Evolutionary conservation across 2,329 filamentous ascomycete species (phyloP).

Genomic region (Paraphoma sp.): DNA sequence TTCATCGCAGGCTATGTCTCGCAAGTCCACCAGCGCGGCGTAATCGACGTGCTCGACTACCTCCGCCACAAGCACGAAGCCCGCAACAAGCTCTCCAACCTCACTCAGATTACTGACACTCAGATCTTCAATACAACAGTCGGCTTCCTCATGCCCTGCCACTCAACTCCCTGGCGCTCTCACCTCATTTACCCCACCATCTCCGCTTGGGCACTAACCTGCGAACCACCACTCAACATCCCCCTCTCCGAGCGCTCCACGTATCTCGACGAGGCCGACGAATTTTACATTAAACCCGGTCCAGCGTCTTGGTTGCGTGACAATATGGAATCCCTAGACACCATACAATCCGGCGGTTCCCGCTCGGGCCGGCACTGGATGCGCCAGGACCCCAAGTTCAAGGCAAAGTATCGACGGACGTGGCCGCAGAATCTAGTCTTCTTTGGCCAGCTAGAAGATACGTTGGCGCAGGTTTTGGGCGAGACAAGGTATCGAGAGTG

Average conservation of each 20-base stretch:
- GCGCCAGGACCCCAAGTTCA: slow-evolving; percentile 27
- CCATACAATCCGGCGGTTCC: slow-evolving; percentile 23
- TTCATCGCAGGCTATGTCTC: slow-evolving; percentile 76
- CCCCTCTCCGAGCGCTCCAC: slow-evolving; percentile 64
- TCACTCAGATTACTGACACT: slow-evolving; percentile 48
- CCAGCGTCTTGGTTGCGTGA: slow-evolving; percentile 47
- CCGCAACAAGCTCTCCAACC: slow-evolving; percentile 28
- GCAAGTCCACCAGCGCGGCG: slow-evolving; percentile 77
- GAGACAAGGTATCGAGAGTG: slow-evolving; percentile 62
- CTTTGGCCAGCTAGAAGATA: slow-evolving; percentile 64
- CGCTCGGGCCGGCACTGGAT: slow-evolving; percentile 33
- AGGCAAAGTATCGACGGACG: slow-evolving; percentile 19
- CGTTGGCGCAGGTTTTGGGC: slow-evolving; percentile 52
- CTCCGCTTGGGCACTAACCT: slow-evolving; percentile 82
- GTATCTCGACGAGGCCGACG: slow-evolving; percentile 90
- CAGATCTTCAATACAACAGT: slow-evolving; percentile 54
- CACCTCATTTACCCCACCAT: slow-evolving; percentile 79
- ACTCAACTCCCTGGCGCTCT: slow-evolving; percentile 93
- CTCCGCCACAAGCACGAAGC: slow-evolving; percentile 76
- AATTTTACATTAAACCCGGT: slow-evolving; percentile 76
- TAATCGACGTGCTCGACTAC: slow-evolving; percentile 75
- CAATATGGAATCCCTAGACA: slow-evolving; percentile 49
- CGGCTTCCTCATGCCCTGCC: slow-evolving; percentile 92
- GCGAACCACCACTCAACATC: slow-evolving; percentile 83
- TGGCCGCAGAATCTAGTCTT: slow-evolving; percentile 60